Base-by-base conservation (phyloP, 1,284 basidiomycete species). In the Leccinum griseonigrum region DNA sequence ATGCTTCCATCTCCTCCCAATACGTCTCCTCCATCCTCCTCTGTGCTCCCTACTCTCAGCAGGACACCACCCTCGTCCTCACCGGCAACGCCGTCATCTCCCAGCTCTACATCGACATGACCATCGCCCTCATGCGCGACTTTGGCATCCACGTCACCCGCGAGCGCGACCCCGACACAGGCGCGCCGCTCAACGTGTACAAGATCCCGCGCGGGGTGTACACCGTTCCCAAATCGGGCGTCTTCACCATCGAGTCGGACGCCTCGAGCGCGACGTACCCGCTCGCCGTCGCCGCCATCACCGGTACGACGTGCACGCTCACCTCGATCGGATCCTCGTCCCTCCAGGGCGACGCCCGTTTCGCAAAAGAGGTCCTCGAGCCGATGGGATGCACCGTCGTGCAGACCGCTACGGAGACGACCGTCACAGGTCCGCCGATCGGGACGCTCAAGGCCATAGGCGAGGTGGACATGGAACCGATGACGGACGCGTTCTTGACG, bases 21-120 rank as follows among this genome's bases (percentile, higher is more conserved):
- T 99, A 99, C 74, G 97, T 99, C 40, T 97, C 95, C 2, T 96
- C 95, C 2, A 94, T 98, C 74, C 84, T 99, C 8, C 89, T 99
- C 40, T 97, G 95, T 71, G 96, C 97, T 0, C 97, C 97, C 0
- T 99, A 98, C 74, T 96, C 97, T 1, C 73, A 78, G 43, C 83
- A 94, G 70, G 82, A 89, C 13, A 85, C 98, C 65, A 89, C 87
- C 4, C 87, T 99, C 62, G 93, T 97, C 77, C 86, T 99, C 63
- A 91, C 87, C 0, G 73, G 74, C 1, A 71, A 72, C 5, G 70
- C 70, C 1, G 97, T 99, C 73, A 98, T 99, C 76, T 97, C 95
- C 18, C 97, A 98, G 78, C 95, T 95, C 3, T 99, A 99, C 81
- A 99, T 99, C 77, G 96, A 99, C 79, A 98, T 99, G 96, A 99